Evolutionary conservation across 1,284 basidiomycete genomes (phyloP), one percentile per base, ranked within the genome.

Genomic region (Gymnopus androsaceus): DNA sequence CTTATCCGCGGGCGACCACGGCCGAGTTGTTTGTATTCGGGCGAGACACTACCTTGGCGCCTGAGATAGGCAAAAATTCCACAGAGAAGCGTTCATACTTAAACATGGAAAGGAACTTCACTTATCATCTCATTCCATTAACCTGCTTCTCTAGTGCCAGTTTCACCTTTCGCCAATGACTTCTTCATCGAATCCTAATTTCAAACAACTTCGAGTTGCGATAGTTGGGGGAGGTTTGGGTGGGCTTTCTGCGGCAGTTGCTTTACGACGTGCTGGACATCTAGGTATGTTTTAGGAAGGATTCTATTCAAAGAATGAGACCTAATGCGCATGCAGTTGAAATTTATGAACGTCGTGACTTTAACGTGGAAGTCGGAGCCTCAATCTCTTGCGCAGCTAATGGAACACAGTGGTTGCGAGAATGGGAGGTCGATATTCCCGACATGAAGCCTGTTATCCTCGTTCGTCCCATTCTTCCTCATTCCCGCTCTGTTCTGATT

Each of bases 341-440:
- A 25, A 64, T 70, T 17, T 69, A 67, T 49, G 69, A 70, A 55
- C 63, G 69, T 12, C 63, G 69, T 17, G 63, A 63, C 49, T 69
- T 70, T 56, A 56, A 68, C 50, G 69, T 69, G 1, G 69, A 70
- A 57, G 68, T 70, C 48, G 69, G 68, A 19, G 68, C 69, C 3
- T 70, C 69, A 9, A 70, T 71, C 55, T 69, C 67, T 34, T 71
- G 69, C 54, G 69, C 69, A 11, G 69, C 69, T 23, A 71, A 71
- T 56, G 70, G 70, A 14, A 69, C 68, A 12, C 67, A 71, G 46
- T 70, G 69, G 64, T 60, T 72, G 21, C 67, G 65, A 17, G 68
- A 69, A 54, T 71, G 69, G 69, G 66, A 64, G 3, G 66, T 72
- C 25, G 67, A 71, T 47, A 67, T 72, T 53, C 60, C 67, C 2